A percentile compares a stretch with the other conserved stretches of the same genome.
phyloP scores from a whole-genome alignment of 306 rosid genomes.

The Vicia faba region DNA sequence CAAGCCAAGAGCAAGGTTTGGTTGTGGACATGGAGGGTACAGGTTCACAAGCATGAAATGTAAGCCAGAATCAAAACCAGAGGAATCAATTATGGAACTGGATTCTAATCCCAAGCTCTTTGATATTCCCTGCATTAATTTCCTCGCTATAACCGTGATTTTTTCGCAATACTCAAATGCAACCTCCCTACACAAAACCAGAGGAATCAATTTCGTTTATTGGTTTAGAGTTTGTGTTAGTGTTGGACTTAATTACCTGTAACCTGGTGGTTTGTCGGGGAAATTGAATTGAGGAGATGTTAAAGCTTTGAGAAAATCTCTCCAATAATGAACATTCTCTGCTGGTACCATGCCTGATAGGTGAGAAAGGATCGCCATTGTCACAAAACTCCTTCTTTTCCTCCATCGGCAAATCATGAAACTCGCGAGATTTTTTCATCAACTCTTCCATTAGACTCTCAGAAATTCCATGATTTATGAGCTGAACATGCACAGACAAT shows the following conservation, averaged over 20 bases:
- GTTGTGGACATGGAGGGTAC: slow-evolving; percentile 76
- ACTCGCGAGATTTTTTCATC: slow-evolving; percentile 37
- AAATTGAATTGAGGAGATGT: slow-evolving; percentile 46
- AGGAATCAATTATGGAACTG: slow-evolving; percentile 31
- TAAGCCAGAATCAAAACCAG: slow-evolving; percentile 47
- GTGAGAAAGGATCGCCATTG: slow-evolving; percentile 44
- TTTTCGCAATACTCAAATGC: slow-evolving; percentile 44
- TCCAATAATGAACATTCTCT: slow-evolving; percentile 59
- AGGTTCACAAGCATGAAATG: slow-evolving; percentile 51
- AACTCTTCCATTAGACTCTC: slow-evolving; percentile 45
- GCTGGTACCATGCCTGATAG: slow-evolving; percentile 69
- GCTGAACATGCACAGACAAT: slow-evolving; percentile 29
- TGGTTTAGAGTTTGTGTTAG: no score
- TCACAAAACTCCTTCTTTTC: slow-evolving; percentile 59
- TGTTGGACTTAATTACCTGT: slow-evolving; percentile 38
- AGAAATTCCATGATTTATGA: slow-evolving; percentile 58
- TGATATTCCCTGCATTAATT: slow-evolving; percentile 51
- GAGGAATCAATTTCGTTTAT: no score
- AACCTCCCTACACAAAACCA: slow-evolving; percentile 47
- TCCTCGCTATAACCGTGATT: slow-evolving; percentile 23
- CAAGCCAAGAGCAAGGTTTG: slow-evolving; percentile 62
- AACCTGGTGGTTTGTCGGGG: slow-evolving; percentile 53
- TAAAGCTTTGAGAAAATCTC: slow-evolving; percentile 53
- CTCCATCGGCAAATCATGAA: slow-evolving; percentile 50
- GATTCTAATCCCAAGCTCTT: slow-evolving; percentile 58